phyloP scores from a whole-genome alignment of 805 yeast genomes.

The Saturnispora zaruensis region DNA sequence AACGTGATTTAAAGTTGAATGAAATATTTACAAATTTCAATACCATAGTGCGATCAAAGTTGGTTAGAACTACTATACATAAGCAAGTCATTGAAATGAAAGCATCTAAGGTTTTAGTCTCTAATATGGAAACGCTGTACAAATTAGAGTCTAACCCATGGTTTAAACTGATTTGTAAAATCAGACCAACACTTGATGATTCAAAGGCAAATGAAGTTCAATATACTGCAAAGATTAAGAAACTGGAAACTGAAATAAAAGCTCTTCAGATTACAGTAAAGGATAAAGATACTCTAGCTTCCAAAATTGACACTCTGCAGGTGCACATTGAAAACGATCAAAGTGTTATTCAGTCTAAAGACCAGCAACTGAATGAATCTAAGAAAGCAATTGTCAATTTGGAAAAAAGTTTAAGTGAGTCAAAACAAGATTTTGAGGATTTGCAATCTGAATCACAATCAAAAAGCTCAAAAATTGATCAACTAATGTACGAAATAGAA shows the following conservation, averaged over 20 bases:
- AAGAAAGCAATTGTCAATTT: conserved; percentile 24
- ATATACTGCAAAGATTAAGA: conserved; percentile 49
- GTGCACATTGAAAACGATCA: conserved; percentile 27
- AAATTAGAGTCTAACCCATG: conserved; percentile 54
- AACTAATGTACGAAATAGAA: not conserved
- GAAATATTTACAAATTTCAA: conserved; percentile 53
- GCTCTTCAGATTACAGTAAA: conserved; percentile 27
- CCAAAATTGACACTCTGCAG: conserved; percentile 28
- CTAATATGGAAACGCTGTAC: conserved; percentile 48
- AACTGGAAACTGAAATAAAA: conserved; percentile 48
- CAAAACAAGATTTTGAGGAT: conserved; percentile 16
- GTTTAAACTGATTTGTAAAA: conserved; percentile 61
- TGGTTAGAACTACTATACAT: conserved; percentile 41
- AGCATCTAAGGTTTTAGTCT: conserved; percentile 61
- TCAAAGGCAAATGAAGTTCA: conserved; percentile 29
- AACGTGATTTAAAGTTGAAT: conserved; percentile 58
- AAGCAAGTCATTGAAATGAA: conserved; percentile 49
- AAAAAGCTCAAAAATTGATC: not conserved
- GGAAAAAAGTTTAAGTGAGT: conserved; percentile 19
- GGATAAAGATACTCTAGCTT: conserved; percentile 25
- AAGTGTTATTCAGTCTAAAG: conserved; percentile 30
- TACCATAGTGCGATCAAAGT: conserved; percentile 54
- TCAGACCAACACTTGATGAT: conserved; percentile 62
- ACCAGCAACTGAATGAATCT: conserved; percentile 32
- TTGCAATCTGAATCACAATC: conserved; percentile 22